Evolutionary conservation across 2,329 filamentous ascomycete genomes (phyloP).

Genomic region (Ustilaginoidea virens): DNA sequence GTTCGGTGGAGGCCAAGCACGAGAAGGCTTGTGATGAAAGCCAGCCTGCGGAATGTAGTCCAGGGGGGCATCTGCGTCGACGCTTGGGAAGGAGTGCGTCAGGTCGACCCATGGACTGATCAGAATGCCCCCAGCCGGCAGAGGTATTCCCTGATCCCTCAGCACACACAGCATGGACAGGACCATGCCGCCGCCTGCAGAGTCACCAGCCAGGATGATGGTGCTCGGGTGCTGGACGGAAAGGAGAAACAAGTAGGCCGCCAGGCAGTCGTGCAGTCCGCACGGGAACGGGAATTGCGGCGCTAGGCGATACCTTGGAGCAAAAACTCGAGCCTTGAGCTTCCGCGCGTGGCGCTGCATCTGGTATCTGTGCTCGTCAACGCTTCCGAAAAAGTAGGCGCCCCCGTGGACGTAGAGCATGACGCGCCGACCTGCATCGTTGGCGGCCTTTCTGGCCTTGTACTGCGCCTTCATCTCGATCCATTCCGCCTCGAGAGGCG

Average conservation of each 20-base stretch:
- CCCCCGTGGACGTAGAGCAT: conserved; percentile 94
- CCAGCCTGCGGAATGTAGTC: conserved; percentile 84
- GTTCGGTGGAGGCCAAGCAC: conserved; percentile 85
- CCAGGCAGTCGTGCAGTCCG: conserved; percentile 76
- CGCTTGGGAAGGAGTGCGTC: conserved; percentile 87
- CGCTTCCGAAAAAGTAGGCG: conserved; percentile 88
- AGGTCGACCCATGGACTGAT: conserved; percentile 95
- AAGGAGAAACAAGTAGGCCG: conserved; percentile 73
- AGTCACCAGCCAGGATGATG: conserved; percentile 82
- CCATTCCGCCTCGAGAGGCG: conserved; percentile 70
- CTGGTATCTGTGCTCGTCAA: conserved; percentile 96
- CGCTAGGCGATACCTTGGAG: conserved; percentile 72
- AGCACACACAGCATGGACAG: conserved; percentile 64
- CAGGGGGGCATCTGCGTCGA: conserved; percentile 52
- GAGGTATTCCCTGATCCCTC: conserved; percentile 65
- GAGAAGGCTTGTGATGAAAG: conserved; percentile 80
- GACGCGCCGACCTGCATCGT: conserved; percentile 50
- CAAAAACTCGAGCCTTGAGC: conserved; percentile 77
- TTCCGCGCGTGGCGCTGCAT: conserved; percentile 92
- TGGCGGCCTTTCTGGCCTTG: conserved; percentile 48
- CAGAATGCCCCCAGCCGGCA: conserved; percentile 79
- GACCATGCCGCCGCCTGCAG: conserved; percentile 84
- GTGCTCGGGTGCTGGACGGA: conserved; percentile 61
- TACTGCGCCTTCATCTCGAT: conserved; percentile 80
- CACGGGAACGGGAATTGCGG: conserved; percentile 96